Evolutionary conservation across 2,329 filamentous ascomycete species (phyloP).

Genomic region (Xylaria sp.): DNA sequence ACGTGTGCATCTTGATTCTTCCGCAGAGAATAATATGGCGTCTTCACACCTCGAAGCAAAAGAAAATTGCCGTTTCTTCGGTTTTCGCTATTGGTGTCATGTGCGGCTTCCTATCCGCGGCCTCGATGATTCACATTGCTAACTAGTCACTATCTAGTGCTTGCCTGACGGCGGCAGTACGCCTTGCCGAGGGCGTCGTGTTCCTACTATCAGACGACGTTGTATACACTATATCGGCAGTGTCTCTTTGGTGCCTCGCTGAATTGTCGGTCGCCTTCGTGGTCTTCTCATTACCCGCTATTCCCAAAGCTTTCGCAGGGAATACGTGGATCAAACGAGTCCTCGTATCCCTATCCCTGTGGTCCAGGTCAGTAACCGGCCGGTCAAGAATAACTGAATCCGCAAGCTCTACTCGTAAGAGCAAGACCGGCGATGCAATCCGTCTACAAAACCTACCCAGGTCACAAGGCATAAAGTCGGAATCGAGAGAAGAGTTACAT

Average conservation of each 20-base stretch:
- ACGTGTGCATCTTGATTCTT: conserved; percentile 48
- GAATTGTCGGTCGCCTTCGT: conserved; percentile 16
- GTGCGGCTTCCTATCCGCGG: conserved; percentile 3
- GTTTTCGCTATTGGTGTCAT: conserved; percentile 27
- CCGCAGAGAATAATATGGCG: conserved; percentile 50
- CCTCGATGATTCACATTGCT: background rate
- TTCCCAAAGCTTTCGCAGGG: conserved; percentile 11
- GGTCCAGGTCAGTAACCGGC: conserved; percentile 4
- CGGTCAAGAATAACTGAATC: background rate
- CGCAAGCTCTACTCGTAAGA: background rate
- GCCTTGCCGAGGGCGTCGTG: conserved; percentile 6
- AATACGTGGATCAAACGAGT: conserved; percentile 12
- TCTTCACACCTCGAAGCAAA: conserved; percentile 12
- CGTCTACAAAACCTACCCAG: background rate
- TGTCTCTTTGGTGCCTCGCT: conserved; percentile 18
- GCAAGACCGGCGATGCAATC: conserved; percentile 3
- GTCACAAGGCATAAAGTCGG: conserved; percentile 3
- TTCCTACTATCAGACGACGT: conserved; percentile 16
- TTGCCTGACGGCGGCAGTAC: background rate
- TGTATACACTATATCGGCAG: conserved; percentile 1
- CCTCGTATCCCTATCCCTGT: background rate
- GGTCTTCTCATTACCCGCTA: conserved; percentile 15
- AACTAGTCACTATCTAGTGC: conserved; percentile 3
- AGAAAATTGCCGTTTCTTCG: conserved; percentile 26
- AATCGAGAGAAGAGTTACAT: conserved; percentile 4